Base-by-base conservation (phyloP, 75 land plant genomes). In the Pinus tabuliformis region DNA sequence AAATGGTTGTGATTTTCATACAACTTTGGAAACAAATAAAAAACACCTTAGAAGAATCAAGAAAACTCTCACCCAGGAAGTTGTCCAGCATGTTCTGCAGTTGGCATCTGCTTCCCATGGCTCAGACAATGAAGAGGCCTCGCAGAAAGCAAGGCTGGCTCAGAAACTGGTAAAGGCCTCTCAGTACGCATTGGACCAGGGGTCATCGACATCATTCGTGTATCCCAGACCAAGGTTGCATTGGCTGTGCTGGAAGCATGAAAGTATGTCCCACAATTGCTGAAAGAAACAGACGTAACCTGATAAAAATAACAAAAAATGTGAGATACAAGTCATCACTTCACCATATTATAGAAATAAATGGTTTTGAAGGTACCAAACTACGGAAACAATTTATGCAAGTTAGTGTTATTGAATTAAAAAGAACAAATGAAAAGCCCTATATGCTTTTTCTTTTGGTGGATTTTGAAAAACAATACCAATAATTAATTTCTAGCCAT, bases 221-320 rank as follows among this genome's bases (percentile, higher is more conserved):
- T 86, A 63, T 86, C 88, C 88, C 88, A 86, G 37, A 86, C 82
- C 45, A 86, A 82, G 36, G 88, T 73, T 57, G 73, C 57, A 71
- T 86, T 86, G 37, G 83, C 86, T 56, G 88, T 83, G 65, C 88
- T 79, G 22, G 88, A 86, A 33, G 86, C 88, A 63, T 86, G 88
- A 42, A 86, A 78, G 74, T 83, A 86, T 57, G 80, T 80, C 15
- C 78, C 86, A 77, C 88, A 86, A 62, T 74, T 65, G 74, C 88
- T 86, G 72, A 83, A 86, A 6, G 86, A 86, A 28, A 86, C 88
- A n/a, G 88, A 83, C 3, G 88, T 86, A 26, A 86, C 86, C 88
- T 86, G 86, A 79, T 22, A 56, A 73, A 18, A 30, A 21, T 70
- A 70, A 70, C 39, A 49, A 74, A 52, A 73, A 74, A 74, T 0